Conservation (phyloP, 2,329 filamentous ascomycete genomes). For the Lachnellula arida region DNA sequence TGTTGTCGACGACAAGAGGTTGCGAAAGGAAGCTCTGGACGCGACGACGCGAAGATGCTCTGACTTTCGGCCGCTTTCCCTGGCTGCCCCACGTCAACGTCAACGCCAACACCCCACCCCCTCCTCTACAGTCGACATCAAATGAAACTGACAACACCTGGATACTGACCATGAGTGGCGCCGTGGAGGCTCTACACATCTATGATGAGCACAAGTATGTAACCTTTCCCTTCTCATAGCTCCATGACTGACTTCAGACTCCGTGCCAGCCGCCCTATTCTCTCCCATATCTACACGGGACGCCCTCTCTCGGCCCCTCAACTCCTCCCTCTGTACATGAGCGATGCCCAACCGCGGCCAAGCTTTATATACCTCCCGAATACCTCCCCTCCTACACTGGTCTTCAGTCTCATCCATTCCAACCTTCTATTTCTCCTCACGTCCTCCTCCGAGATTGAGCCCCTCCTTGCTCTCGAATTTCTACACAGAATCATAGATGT, state of each 20-base stretch:
- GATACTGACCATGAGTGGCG: constrained; percentile 63
- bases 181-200: constrained; percentile 93
- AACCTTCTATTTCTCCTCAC: constrained; percentile 83
- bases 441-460: constrained; percentile 80
- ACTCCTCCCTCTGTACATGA: constrained; percentile 81
- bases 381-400: constrained; percentile 77
- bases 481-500: constrained; percentile 89
- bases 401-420: constrained; percentile 84
- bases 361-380: constrained; percentile 81
- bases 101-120: background rate
- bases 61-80: background rate
- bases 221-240: constrained; percentile 10
- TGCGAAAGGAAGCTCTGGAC: background rate
- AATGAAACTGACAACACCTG: constrained; percentile 16
- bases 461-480: constrained; percentile 87
- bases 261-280: constrained; percentile 66
- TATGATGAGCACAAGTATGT: constrained; percentile 90
- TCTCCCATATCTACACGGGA: constrained; percentile 84
- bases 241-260: constrained; percentile 19
- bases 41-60: background rate
- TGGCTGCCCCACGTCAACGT: constrained; percentile 3
- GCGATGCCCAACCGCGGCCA: constrained; percentile 74
- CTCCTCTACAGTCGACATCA: constrained; percentile 1
- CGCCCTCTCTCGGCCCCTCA: constrained; percentile 72
- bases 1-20: background rate